Evolutionary conservation across 2,329 filamentous ascomycete genomes (phyloP), one percentile per base, ranked within the genome.

Genomic region (Trichoderma endophyticum): DNA sequence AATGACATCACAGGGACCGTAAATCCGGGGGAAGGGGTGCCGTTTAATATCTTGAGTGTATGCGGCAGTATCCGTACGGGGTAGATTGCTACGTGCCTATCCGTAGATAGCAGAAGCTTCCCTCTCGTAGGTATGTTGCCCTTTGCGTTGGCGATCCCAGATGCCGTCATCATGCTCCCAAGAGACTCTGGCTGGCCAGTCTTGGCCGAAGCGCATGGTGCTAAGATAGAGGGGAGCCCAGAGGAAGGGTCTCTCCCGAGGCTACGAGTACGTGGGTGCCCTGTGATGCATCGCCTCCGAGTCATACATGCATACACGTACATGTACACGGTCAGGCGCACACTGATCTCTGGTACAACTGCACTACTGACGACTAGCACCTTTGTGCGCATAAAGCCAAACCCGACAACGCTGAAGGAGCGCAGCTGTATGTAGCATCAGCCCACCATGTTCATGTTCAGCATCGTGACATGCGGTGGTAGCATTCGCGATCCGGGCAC

Each of bases 1-100:
- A 66, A 71, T 71, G 69, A 71, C 69, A 71, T 71, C 69, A 71
- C 60, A 59, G 48, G 57, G 66, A 54, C 66, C 51, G 60, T 57
- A 39, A 57, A 70, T 70, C 68, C 43, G 68, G 68, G 68, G 43
- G 60, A 70, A 57, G 15, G 66, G 66, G 28, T 54, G 66, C 51
- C 68, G 12, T 64, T 43, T 57, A 39, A 48, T 32, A 34, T 51
- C 32, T n/a, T 15, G n/a, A 11, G 15, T 32, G 24, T n/a, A n/a
- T 30, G 48, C 48, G 48, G 21, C 48, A 54, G 48, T 24, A 54
- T 21, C 39, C 39, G 39, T 43, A 43, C 39, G 39, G 39, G n/a
- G 48, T 24, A 24, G n/a, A 54, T 54, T 14, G 21, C 8, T 51
- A 6, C n/a, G 39, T 43, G 18, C 18, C 21, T 48, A 4, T 9